phyloP scores from a whole-genome alignment of 345 rosid genomes.

The Populus pruinosa region DNA sequence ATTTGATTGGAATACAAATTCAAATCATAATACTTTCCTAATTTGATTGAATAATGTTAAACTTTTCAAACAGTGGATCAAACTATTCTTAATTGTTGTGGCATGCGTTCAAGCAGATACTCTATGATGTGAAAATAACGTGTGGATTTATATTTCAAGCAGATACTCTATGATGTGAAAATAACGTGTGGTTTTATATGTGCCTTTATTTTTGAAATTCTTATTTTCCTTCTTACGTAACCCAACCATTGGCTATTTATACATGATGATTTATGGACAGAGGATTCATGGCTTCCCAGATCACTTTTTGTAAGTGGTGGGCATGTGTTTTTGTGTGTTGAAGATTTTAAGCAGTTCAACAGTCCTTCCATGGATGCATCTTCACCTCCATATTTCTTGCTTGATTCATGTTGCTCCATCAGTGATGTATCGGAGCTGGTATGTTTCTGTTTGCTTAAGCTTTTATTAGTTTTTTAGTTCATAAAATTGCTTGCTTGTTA shows the following conservation, averaged over 20 bases:
- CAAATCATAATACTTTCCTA: background rate
- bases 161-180: background rate
- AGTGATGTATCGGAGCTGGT: constrained; percentile 62
- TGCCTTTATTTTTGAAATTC: background rate
- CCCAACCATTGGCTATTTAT: constrained; percentile 2
- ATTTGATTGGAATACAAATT: background rate
- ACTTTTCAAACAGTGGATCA: background rate
- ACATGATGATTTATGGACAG: constrained; percentile 37
- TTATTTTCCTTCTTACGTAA: background rate
- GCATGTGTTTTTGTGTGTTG: constrained; percentile 61
- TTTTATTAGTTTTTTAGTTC: background rate
- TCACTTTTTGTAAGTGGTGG: constrained; percentile 69
- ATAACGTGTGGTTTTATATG: background rate
- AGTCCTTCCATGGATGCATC: constrained; percentile 36
- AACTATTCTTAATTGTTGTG: background rate
- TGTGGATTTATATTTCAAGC: background rate
- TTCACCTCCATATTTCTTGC: constrained; percentile 54
- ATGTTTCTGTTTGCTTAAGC: constrained; percentile 10
- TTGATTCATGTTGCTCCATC: constrained; percentile 58
- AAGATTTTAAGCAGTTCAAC: constrained; percentile 69
- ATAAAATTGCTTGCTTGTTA: background rate
- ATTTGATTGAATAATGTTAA: background rate
- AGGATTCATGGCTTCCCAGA: constrained; percentile 60
- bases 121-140: background rate
- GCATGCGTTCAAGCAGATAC: background rate